Evolutionary conservation across 177 flowering plant genomes (phyloP), one percentile per base, ranked within the genome.

Genomic region (Vitis hybrid): DNA sequence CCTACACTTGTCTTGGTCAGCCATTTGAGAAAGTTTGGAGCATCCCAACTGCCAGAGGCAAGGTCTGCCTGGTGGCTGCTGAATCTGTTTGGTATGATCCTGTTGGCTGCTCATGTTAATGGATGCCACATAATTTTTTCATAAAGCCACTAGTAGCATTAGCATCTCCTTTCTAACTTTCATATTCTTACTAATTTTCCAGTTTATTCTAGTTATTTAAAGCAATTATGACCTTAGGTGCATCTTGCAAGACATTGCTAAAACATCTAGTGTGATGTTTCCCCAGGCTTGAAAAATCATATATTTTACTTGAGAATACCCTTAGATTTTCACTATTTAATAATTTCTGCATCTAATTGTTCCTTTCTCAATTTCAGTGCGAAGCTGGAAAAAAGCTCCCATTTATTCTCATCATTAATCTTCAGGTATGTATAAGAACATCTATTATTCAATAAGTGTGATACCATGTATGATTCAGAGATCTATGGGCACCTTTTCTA

Each of bases 361-460:
- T 54, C 4, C 51, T 53, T 72, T 67, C 29, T 71, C 18, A 5
- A 49, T 77, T 80, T 50, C 93, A 93, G 99, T 87, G 91, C 22
- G 92, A 86, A 73, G 92, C 87, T 57, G 99, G 93, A 50, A 93
- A 88, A 68, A 88, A 85, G 60, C 88, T 91, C 39, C 98, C 94
- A 15, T 91, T 93, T 77, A 75, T 91, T 70, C 85, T 93, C 51
- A 79, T 90, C 68, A 70, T 93, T 64, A 95, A 95, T 80, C 87
- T 95, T 39, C 81, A 87, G 97, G 97, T 94, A 79, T 69, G 76
- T 51, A 50, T 45, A 39, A 29, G 48, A 56, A 13, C 15, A 54
- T 50, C 19, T 12, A 58, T 51, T 69, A 10, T 73, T 51, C 49
- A 4, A 2, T 59, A 29, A 20, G 2, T 48, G 56, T 50, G 53